A percentile compares a stretch with the other conserved stretches of the same genome.
These are phyloP conservation scores for Nakaseomyces delphensis DNA, from an alignment of 1,139 yeast genomes.

Conservation along the genomic window DNA sequence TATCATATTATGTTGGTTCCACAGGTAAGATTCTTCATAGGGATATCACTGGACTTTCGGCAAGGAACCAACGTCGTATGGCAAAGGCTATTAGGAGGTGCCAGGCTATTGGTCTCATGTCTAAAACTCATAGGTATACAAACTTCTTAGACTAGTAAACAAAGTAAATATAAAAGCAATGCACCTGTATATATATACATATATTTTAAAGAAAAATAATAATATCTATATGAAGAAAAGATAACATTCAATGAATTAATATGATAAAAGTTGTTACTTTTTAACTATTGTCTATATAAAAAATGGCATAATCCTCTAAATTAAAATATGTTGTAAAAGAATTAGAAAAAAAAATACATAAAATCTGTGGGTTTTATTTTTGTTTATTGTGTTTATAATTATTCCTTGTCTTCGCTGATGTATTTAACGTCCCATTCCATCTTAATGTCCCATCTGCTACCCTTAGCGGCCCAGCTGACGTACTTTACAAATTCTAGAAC, in stretches of 20 bases:
- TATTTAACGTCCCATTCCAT: slow-evolving; percentile 69
- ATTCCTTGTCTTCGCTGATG: slow-evolving; percentile 34
- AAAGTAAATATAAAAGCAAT: slow-evolving; percentile 32
- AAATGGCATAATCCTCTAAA: not conserved
- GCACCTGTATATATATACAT: not conserved
- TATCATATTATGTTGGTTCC: slow-evolving; percentile 48
- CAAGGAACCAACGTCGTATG: slow-evolving; percentile 53
- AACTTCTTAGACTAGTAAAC: slow-evolving; percentile 5
- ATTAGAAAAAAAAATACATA: not conserved
- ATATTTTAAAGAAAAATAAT: not conserved
- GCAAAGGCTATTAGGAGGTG: slow-evolving; percentile 63
- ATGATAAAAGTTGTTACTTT: not conserved
- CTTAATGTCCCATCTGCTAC: slow-evolving; percentile 86
- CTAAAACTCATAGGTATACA: slow-evolving; percentile 52
- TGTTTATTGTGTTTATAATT: no score
- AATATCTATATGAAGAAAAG: not conserved
- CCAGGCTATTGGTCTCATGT: slow-evolving; percentile 54
- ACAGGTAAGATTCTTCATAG: slow-evolving; percentile 65
- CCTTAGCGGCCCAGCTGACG: slow-evolving; percentile 79
- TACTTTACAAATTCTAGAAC: slow-evolving; percentile 88
- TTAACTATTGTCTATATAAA: not conserved
- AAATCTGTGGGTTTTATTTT: no score
- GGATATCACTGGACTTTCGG: slow-evolving; percentile 55
- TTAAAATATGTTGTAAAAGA: no score
- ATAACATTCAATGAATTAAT: not conserved